Base-by-base conservation (phyloP, 352 stramenopile genomes). In the Phytopythium vexans region DNA sequence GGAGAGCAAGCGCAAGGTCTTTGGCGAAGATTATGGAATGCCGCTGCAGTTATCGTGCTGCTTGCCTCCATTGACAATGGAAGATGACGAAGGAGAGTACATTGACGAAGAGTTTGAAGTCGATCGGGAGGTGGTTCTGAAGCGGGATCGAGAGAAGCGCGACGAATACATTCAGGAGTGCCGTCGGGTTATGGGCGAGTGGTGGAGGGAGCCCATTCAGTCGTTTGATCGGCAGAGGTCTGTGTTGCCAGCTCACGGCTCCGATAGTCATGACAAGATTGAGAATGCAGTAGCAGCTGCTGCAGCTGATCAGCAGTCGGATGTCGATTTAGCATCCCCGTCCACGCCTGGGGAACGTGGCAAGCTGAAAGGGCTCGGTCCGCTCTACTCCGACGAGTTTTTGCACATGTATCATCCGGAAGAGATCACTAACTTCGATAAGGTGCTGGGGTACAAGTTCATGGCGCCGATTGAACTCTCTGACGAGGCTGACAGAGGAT, bases 371-470 rank as follows among this genome's bases (percentile, higher is more conserved):
- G 48, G 48, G 8, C 48, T 54, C 4, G 48, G 48, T 3, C 36
- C 48, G 8, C 14, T 54, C 1, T 82, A 60, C 41, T 89, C 79
- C 6, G 80, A 93, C 31, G 80, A 83, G 41, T 93, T 93, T 50
- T 56, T 90, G 39, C 82, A 95, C 41, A 90, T 90, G 70, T 92
- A 92, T 37, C 82, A 93, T 51, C 81, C 78, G 7, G 81, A 93
- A 39, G 82, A 95, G 54, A 58, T 95, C 15, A 93, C 84, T 14
- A 92, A 79, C 9, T 95, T 95, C 55, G 77, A 92, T 42, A 92
- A 92, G 41, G 83, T 86, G 8, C 70, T 95, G 2, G 82, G 80
- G 11, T 90, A 91, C 67, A 88, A 91, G 62, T 95, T 95, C 53
- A 95, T 95, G 85, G 75, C 73, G 14, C 81, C 82, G 0, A 88